These are phyloP conservation scores for Candida silvicultrix DNA, from an alignment of 805 yeast genomes.

Conservation along the genomic window DNA sequence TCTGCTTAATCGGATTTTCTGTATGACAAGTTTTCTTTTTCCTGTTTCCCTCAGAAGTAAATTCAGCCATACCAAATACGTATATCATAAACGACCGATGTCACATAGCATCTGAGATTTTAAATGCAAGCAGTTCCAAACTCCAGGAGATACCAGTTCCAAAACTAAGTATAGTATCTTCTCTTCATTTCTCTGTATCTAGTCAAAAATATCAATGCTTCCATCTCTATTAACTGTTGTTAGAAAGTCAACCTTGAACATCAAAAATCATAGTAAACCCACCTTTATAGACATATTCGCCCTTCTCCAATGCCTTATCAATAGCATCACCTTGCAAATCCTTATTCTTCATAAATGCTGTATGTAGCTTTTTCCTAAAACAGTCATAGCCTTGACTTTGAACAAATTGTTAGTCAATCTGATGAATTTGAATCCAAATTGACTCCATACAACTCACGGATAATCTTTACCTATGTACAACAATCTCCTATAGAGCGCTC, in stretches of 20 bases:
- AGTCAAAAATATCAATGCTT: background rate
- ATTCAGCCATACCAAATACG: background rate
- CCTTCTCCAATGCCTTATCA: constrained; percentile 23
- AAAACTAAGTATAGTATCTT: background rate
- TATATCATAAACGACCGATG: no score
- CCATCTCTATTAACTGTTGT: background rate
- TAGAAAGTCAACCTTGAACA: no score
- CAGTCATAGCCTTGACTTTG: background rate
- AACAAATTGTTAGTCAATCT: background rate
- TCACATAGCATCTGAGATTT: no score
- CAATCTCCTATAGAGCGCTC: constrained; percentile 22
- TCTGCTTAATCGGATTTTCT: no score
- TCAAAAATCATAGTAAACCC: no score
- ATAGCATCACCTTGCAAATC: constrained; percentile 13
- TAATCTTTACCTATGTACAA: constrained; percentile 29
- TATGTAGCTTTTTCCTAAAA: constrained; percentile 12
- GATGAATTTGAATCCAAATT: no score
- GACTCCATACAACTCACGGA: constrained; percentile 27
- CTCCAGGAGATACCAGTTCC: background rate
- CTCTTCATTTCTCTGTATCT: background rate
- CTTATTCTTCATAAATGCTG: constrained; percentile 16
- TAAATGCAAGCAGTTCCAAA: background rate
- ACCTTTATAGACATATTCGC: constrained; percentile 24
- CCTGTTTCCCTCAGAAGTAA: no score
- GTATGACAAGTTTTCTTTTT: no score